Base-by-base conservation (phyloP, 768 basidiomycete genomes). In the Mycena metata region DNA sequence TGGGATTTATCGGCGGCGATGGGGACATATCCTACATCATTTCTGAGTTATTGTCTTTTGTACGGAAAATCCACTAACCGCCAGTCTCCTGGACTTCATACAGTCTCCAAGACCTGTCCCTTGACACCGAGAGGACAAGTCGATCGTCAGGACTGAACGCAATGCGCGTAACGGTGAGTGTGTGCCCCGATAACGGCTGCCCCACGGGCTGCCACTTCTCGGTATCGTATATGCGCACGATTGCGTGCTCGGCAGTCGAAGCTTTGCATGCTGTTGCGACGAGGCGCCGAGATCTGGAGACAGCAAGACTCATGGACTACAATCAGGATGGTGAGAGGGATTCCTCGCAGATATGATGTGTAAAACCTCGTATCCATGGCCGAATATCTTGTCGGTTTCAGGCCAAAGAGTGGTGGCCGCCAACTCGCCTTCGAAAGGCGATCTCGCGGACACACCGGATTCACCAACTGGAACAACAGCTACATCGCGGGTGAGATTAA, bases 301-400 rank as follows among this genome's bases (percentile, higher is more conserved):
- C 85, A 0, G 91, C 89, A 13, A 98, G 81, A 0, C 92, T 87
- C 52, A 96, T 92, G 10, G 94, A 92, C 95, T 97, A 66, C 16
- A 55, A 23, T 21, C 7, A 51, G 50, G 54, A 30, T 35, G 36
- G 59, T 70, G 17, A 50, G 39, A 61, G 17, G 41, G 45, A 42
- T 16, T 36, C 51, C 46, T 30, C 16, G 19, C 33, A 39, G 66
- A 45, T 12, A 21, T n/a, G 52, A 80, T 58, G 30, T 42, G 10
- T 67, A 92, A 15, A 39, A 39, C 95, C 87, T 99, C 98, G 74
- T 98, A 99, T 46, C 97, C 96, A 78, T 99, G 98, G 6, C 97
- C 98, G 77, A 98, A 99, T 0, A 99, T 84, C 77, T 99, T 99
- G 74, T 99, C 98, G 1, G 90, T 83, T 81, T 99, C 98, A 0